phyloP scores from a whole-genome alignment of 192 early-diverging fungal genomes.

The Coemansia sp. region DNA sequence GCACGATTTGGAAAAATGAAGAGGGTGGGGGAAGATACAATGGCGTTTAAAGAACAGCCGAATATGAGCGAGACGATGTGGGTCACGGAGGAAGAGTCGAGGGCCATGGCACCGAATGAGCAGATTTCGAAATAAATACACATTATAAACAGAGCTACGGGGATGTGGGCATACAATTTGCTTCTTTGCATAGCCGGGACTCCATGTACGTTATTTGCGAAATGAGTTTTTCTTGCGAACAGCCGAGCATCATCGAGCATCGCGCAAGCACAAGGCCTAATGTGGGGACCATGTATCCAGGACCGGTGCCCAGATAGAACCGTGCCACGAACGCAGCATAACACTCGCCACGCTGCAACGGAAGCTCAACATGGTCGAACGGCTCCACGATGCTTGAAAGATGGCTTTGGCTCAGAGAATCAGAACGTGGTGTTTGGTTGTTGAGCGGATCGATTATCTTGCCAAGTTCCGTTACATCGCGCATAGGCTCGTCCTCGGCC shows the following conservation, averaged over 20 bases:
- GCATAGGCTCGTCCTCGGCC: not conserved
- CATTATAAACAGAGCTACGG: not conserved
- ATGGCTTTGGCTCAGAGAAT: slow-evolving; percentile 4
- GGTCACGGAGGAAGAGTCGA: slow-evolving; percentile 49
- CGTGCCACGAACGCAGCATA: not conserved
- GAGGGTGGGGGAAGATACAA: slow-evolving; percentile 60
- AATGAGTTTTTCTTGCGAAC: slow-evolving; percentile 14
- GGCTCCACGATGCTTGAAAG: slow-evolving; percentile 18
- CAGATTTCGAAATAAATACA: slow-evolving; percentile 3
- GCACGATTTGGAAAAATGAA: slow-evolving; percentile 56
- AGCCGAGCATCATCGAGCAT: slow-evolving; percentile 39
- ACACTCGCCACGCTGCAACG: slow-evolving; percentile 30
- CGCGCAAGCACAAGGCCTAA: slow-evolving; percentile 41
- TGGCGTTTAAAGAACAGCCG: slow-evolving; percentile 47
- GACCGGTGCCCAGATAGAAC: not conserved
- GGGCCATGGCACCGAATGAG: slow-evolving; percentile 6
- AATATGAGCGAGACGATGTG: slow-evolving; percentile 52
- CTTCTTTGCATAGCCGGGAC: not conserved
- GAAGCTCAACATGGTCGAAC: slow-evolving; percentile 29
- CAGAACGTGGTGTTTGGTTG: not conserved
- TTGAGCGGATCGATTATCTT: slow-evolving; percentile 3
- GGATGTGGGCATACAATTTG: not conserved
- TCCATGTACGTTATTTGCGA: slow-evolving; percentile 6
- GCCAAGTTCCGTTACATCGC: not conserved
- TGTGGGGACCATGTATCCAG: slow-evolving; percentile 37